Evolutionary conservation across 805 yeast genomes (phyloP).

Genomic region (Cyberlindnera nakhonratchasimensis): DNA sequence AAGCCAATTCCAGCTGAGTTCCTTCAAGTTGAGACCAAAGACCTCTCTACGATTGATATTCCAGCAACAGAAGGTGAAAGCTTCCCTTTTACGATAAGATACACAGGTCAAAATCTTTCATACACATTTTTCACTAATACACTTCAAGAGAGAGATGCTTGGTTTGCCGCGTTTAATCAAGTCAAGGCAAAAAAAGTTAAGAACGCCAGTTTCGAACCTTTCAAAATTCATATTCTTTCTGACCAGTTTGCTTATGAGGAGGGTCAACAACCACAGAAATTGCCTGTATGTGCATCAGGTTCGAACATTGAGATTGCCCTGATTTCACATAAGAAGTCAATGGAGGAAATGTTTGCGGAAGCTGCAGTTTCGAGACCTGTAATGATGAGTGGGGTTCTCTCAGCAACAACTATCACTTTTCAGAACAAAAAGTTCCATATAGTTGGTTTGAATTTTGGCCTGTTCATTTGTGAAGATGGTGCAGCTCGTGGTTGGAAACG

Average conservation of each 20-base stretch:
- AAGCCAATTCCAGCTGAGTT: conserved; percentile 61
- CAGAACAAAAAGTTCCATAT: conserved; percentile 45
- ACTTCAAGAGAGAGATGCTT: conserved; percentile 48
- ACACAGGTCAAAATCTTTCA: conserved; percentile 53
- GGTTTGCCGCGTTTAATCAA: conserved; percentile 51
- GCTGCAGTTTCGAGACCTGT: conserved; percentile 30
- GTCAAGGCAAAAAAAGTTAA: conserved; percentile 43
- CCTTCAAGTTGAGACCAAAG: conserved; percentile 48
- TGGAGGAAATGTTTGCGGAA: conserved; percentile 24
- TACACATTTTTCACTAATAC: conserved; percentile 48
- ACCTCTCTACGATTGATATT: conserved; percentile 14
- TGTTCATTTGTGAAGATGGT: conserved; percentile 43
- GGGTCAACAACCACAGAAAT: conserved; percentile 43
- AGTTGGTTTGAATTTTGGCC: conserved; percentile 62
- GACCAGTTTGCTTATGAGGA: conserved; percentile 67
- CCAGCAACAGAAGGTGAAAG: conserved; percentile 16
- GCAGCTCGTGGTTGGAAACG: conserved; percentile 50
- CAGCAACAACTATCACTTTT: conserved; percentile 44
- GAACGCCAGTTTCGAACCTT: conserved; percentile 47
- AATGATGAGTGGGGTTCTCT: conserved; percentile 37
- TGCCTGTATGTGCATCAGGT: conserved; percentile 50
- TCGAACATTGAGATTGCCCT: conserved; percentile 48
- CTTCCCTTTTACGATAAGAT: conserved; percentile 48
- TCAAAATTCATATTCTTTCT: conserved; percentile 48
- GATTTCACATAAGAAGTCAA: conserved; percentile 32